phyloP scores from a whole-genome alignment of 768 basidiomycete genomes.

The Boletus rufocinnamomeus region DNA sequence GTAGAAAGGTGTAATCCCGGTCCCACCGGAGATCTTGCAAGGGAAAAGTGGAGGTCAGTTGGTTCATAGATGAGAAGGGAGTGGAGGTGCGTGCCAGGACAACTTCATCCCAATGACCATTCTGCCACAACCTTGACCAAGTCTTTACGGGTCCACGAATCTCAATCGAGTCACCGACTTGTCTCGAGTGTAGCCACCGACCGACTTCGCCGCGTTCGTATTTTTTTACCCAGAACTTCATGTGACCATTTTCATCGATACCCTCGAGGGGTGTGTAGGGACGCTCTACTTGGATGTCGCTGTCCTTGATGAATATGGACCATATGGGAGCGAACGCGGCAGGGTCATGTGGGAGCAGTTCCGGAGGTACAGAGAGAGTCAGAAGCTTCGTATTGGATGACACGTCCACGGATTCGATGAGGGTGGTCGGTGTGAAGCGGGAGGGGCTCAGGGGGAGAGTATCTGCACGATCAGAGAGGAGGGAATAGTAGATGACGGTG shows the following conservation, averaged over 20 bases:
- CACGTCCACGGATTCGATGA: slow-evolving; percentile 52
- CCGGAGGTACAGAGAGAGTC: slow-evolving; percentile 55
- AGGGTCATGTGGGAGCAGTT: slow-evolving; percentile 34
- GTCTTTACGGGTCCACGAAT: slow-evolving; percentile 75
- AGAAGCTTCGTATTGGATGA: slow-evolving; percentile 66
- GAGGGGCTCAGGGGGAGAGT: slow-evolving; percentile 48
- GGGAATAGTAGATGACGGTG: slow-evolving; percentile 52
- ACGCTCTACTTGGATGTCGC: slow-evolving; percentile 85
- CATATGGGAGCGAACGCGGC: slow-evolving; percentile 52
- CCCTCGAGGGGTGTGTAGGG: slow-evolving; percentile 83
- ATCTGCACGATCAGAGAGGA: slow-evolving; percentile 50
- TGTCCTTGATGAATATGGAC: slow-evolving; percentile 82
- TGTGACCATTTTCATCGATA: slow-evolving; percentile 61
- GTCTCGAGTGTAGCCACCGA: slow-evolving; percentile 77
- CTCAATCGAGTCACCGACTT: slow-evolving; percentile 66
- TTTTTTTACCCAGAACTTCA: slow-evolving; percentile 81
- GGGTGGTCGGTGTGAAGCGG: slow-evolving; percentile 57
- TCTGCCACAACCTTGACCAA: slow-evolving; percentile 49
- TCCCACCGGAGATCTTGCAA: slow-evolving; percentile 82
- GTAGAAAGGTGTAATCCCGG: slow-evolving; percentile 84
- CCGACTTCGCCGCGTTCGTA: slow-evolving; percentile 81
- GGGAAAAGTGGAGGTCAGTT: background rate
- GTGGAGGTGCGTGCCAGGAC: slow-evolving; percentile 55
- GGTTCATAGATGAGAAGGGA: background rate
- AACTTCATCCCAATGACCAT: slow-evolving; percentile 74